Evolutionary conservation across 1,284 basidiomycete species (phyloP).

Genomic region (Macrocystidia cucumis): DNA sequence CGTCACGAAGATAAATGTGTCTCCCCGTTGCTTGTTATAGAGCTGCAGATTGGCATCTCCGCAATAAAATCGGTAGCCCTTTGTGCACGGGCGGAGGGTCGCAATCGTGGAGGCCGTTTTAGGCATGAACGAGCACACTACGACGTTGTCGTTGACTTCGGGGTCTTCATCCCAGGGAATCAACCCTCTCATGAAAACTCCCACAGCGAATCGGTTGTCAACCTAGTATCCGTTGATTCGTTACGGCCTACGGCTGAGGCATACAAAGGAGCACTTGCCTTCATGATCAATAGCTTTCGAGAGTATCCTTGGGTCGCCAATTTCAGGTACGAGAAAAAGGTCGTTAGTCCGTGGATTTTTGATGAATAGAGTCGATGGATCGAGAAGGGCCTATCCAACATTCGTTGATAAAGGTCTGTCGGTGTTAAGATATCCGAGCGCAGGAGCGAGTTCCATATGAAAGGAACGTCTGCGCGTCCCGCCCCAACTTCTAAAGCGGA

Average conservation of each 20-base stretch:
- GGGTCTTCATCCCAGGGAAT: conserved; percentile 59
- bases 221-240: conserved; percentile 27
- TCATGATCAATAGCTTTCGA: conserved; percentile 48
- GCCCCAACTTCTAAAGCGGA: conserved; percentile 28
- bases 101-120: conserved; percentile 37
- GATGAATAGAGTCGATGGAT: conserved; percentile 59
- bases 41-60: conserved; percentile 47
- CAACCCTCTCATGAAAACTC: conserved; percentile 52
- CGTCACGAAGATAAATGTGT: conserved; percentile 54
- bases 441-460: conserved; percentile 54
- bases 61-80: conserved; percentile 47
- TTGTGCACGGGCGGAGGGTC: conserved; percentile 39
- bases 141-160: conserved; percentile 47
- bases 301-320: conserved; percentile 48
- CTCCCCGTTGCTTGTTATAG: conserved; percentile 39
- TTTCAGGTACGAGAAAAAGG: conserved; percentile 55
- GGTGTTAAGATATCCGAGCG: conserved; percentile 47
- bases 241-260: background rate
- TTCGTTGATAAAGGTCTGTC: conserved; percentile 40
- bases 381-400: conserved; percentile 41
- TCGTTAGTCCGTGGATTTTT: conserved; percentile 35
- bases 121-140: conserved; percentile 56
- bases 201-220: conserved; percentile 51
- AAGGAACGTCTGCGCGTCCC: conserved; percentile 32
- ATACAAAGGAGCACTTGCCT: conserved; percentile 26